phyloP scores from a whole-genome alignment of 352 stramenopile species.

The Phytophthora crassamura region DNA sequence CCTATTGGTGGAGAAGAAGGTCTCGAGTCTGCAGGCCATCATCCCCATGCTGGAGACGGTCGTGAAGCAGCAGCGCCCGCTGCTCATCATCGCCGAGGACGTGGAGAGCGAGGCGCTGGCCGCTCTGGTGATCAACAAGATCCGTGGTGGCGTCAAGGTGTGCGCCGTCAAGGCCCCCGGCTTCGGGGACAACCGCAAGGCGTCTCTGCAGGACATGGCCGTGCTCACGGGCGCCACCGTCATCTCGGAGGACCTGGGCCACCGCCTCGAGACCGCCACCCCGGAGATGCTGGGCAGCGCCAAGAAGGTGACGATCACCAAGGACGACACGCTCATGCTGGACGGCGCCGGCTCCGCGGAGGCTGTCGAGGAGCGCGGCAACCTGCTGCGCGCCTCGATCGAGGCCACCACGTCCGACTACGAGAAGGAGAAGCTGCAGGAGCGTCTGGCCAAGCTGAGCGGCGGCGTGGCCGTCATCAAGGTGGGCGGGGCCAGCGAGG shows the following conservation, averaged over 20 bases:
- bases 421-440: constrained; percentile 99
- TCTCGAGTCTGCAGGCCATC: constrained; percentile 96
- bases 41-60: constrained; percentile 98
- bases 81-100: constrained; percentile 99
- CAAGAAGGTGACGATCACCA: constrained; percentile 97
- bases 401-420: constrained; percentile 98
- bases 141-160: constrained; percentile 99
- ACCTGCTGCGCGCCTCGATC: constrained; percentile 96
- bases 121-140: constrained; percentile 99
- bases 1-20: constrained; percentile 99
- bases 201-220: constrained; percentile 99
- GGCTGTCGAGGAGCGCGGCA: constrained; percentile 96
- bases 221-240: constrained; percentile 98
- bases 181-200: constrained; percentile 99
- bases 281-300: constrained; percentile 94
- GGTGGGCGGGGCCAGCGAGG: constrained; percentile 98
- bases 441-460: constrained; percentile 99
- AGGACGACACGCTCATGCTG: constrained; percentile 99
- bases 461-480: constrained; percentile 99
- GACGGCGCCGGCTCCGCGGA: constrained; percentile 94
- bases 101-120: constrained; percentile 99
- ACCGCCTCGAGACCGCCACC: constrained; percentile 98
- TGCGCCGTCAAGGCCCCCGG: constrained; percentile 99
- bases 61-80: constrained; percentile 96
- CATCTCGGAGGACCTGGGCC: constrained; percentile 98